Evolutionary conservation across 2,329 filamentous ascomycete genomes (phyloP), one percentile per base, ranked within the genome.

Genomic region (Colletotrichum cuscutae): DNA sequence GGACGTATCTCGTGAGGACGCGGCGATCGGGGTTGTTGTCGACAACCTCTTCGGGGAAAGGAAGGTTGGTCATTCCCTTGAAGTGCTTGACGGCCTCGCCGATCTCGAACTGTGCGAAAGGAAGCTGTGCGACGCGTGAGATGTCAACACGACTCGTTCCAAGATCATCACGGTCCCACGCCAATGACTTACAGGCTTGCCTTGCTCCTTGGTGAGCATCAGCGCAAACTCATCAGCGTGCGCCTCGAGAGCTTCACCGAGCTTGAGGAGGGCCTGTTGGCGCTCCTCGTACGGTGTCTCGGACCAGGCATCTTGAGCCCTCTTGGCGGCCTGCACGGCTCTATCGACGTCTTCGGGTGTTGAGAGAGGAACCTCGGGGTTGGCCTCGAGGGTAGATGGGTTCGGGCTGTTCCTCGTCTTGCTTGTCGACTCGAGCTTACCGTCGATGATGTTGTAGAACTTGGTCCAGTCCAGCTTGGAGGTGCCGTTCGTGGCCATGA

Each of bases 401-500:
- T 90, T 89, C 76, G 89, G 80, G 56, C 84, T 82, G 76, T 85
- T 83, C 67, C 86, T 84, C 13, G 84, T 87, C 66, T 83, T 77
- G 30, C 81, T 75, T 1, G 85, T 86, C 22, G 82, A 78, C 22
- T 81, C 81, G 72, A 85, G 79, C 78, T 88, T 80, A 71, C 86
- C 87, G 74, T 88, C 83, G 75, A 89, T 84, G 67, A 88, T 82
- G 80, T 89, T 90, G 72, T 83, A 81, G 77, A 87, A 89, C 57
- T 82, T 86, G 74, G 83, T 72, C 62, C 65, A 72, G 37, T 70
- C 70, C 60, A 72, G 26, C 70, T 72, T 72, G 30, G 65, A 57
- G 5, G 69, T 63, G 19, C 58, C 65, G 65, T 68, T 63, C 19
- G 70, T 49, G 4, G 70, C 60, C 70, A 72, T 72, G 70, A 30